Conservation (phyloP, 2,329 filamentous ascomycete species). For the Penicillium rolfsii region DNA sequence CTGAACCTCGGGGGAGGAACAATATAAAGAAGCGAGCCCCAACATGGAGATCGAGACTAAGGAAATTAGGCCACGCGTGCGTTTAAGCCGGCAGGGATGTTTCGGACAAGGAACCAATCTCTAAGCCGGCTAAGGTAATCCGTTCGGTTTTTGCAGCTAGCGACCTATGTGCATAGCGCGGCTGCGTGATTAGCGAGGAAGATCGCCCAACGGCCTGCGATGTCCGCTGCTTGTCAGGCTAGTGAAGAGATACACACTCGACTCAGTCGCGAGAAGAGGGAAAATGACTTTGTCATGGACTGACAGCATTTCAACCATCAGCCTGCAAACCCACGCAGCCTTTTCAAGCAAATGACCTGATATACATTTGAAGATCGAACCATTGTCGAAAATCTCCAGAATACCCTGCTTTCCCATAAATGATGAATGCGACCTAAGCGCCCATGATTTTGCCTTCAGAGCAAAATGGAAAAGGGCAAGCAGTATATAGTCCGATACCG, state of each 20-base stretch:
- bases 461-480: not conserved
- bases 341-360: not conserved
- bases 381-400: not conserved
- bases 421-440: not conserved
- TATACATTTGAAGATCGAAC: not conserved
- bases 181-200: not conserved
- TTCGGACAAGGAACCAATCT: not conserved
- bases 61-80: not conserved
- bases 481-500: not conserved
- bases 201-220: not conserved
- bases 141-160: not conserved
- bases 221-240: not conserved
- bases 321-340: not conserved
- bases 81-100: conserved; percentile 3
- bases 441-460: not conserved
- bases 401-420: not conserved
- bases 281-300: not conserved
- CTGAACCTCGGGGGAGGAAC: no score
- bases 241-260: not conserved
- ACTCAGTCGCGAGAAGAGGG: not conserved
- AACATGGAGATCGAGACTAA: not conserved
- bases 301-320: not conserved
- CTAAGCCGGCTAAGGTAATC: not conserved
- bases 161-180: not conserved
- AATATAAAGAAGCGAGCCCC: not conserved